These are phyloP conservation scores for Cucurbita moschata DNA, from an alignment of 306 rosid genomes.

Conservation along the genomic window DNA sequence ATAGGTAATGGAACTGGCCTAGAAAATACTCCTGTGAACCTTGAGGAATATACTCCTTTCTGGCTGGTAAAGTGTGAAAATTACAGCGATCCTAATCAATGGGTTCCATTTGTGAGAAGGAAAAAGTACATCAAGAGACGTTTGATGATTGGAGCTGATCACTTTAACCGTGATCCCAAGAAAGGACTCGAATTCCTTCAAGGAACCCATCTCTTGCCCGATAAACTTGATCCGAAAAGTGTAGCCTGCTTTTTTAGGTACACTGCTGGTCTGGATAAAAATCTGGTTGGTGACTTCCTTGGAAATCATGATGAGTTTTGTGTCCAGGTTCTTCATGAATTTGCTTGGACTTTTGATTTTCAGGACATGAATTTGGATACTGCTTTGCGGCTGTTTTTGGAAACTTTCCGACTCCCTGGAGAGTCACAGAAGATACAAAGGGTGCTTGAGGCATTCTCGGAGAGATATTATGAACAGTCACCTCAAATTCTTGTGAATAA, in stretches of 20 bases:
- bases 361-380: slow-evolving; percentile 96
- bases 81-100: slow-evolving; percentile 69
- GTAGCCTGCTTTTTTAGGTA: slow-evolving; percentile 98
- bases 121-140: slow-evolving; percentile 89
- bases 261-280: slow-evolving; percentile 97
- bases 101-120: slow-evolving; percentile 85
- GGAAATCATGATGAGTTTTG: slow-evolving; percentile 96
- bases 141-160: slow-evolving; percentile 98
- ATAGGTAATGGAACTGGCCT: slow-evolving; percentile 59
- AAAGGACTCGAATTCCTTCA: slow-evolving; percentile 97
- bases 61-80: slow-evolving; percentile 96
- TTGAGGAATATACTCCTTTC: slow-evolving; percentile 84
- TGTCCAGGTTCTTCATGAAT: slow-evolving; percentile 97
- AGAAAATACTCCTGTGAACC: slow-evolving; percentile 47
- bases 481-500: slow-evolving; percentile 78
- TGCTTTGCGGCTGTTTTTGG: slow-evolving; percentile 84
- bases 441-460: slow-evolving; percentile 98
- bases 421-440: slow-evolving; percentile 97
- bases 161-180: slow-evolving; percentile 96
- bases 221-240: slow-evolving; percentile 96
- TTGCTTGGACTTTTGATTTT: slow-evolving; percentile 97
- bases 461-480: slow-evolving; percentile 93
- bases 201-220: slow-evolving; percentile 95
- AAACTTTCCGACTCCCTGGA: slow-evolving; percentile 91
- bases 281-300: slow-evolving; percentile 90